These are phyloP conservation scores for Trichaptum fuscoviolaceum DNA, from an alignment of 768 basidiomycete genomes.

Conservation along the genomic window DNA sequence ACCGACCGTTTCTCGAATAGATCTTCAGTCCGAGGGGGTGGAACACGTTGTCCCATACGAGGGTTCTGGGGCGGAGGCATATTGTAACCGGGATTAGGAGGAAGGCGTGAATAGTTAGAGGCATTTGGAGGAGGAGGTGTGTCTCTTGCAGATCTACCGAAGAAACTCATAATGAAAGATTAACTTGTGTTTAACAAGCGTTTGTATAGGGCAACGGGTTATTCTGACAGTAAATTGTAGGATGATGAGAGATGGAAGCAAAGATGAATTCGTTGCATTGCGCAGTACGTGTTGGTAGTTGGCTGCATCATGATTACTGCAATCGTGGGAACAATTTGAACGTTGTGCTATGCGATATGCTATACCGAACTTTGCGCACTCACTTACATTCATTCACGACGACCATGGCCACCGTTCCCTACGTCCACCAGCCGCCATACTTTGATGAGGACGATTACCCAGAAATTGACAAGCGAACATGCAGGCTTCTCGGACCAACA, in stretches of 20 bases:
- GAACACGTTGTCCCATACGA: slow-evolving; percentile 15
- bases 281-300: not conserved
- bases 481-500: slow-evolving; percentile 42
- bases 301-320: not conserved
- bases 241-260: not conserved
- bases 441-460: slow-evolving; percentile 24
- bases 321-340: not conserved
- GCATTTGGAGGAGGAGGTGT: slow-evolving; percentile 31
- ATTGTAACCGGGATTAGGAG: slow-evolving; percentile 24
- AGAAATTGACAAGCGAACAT: slow-evolving; percentile 35
- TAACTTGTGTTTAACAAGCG: slow-evolving; percentile 3
- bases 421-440: not conserved
- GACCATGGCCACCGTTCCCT: not conserved
- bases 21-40: slow-evolving; percentile 24
- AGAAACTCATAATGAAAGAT: slow-evolving; percentile 36
- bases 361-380: not conserved
- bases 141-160: slow-evolving; percentile 35
- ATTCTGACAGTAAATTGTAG: not conserved
- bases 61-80: slow-evolving; percentile 2
- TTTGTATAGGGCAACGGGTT: not conserved
- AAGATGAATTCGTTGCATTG: not conserved
- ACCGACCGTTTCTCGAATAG: slow-evolving; percentile 47
- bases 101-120: slow-evolving; percentile 35
- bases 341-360: not conserved
- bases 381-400: not conserved